phyloP scores from a whole-genome alignment of 2,329 filamentous ascomycete species.

The Neocatenulostroma microsporum region DNA sequence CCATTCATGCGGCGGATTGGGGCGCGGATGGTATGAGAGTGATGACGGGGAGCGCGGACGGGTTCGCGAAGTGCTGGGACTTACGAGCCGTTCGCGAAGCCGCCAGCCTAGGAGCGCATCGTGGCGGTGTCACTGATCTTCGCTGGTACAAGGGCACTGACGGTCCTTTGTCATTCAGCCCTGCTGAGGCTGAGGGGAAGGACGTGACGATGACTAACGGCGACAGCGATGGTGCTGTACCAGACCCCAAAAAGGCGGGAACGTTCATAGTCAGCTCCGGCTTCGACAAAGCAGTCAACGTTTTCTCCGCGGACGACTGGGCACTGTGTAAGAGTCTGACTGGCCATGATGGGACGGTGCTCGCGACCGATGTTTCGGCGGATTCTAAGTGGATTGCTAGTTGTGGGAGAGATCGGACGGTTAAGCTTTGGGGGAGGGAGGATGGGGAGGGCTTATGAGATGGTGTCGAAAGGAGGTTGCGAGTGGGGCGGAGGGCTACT shows the following conservation, averaged over 20 bases:
- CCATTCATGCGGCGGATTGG: conserved; percentile 92
- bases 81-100: conserved; percentile 77
- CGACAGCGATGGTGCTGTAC: conserved; percentile 7
- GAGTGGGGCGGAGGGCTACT: too few species aligned
- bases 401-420: conserved; percentile 85
- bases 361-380: conserved; percentile 78
- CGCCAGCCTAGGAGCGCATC: conserved; percentile 83
- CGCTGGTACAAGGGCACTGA: conserved; percentile 89
- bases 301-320: conserved; percentile 97
- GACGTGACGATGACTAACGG: conserved; percentile 17
- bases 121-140: conserved; percentile 83
- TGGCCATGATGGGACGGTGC: conserved; percentile 85
- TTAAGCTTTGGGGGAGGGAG: conserved; percentile 92
- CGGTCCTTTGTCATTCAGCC: conserved; percentile 58
- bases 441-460: conserved; percentile 49
- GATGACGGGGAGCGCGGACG: conserved; percentile 84
- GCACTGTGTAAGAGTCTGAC: conserved; percentile 76
- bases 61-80: conserved; percentile 98
- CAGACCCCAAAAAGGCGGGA: conserved; percentile 68
- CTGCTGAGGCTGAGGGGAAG: conserved; percentile 36
- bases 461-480: too few species aligned
- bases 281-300: conserved; percentile 90
- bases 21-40: conserved; percentile 83
- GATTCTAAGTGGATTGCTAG: conserved; percentile 91
- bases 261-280: conserved; percentile 87